These are phyloP conservation scores for Diaporthe citri DNA, from an alignment of 2,329 filamentous ascomycete species.

Conservation along the genomic window DNA sequence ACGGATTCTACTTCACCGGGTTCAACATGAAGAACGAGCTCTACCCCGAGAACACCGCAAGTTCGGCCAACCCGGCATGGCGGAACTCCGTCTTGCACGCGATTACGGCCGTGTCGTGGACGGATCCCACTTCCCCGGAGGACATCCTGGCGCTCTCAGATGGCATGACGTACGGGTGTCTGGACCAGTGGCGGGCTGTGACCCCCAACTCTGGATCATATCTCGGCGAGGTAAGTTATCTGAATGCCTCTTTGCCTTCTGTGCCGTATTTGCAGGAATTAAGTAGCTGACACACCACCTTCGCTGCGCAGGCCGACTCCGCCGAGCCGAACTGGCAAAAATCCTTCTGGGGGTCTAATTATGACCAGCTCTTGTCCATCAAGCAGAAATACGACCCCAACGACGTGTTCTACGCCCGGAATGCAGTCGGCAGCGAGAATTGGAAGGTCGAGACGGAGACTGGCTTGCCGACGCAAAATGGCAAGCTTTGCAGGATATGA, in stretches of 20 bases:
- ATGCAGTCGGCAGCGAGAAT: conserved; percentile 44
- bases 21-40: conserved; percentile 28
- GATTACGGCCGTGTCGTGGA: conserved; percentile 47
- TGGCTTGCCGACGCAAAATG: conserved; percentile 32
- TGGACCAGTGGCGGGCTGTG: conserved; percentile 49
- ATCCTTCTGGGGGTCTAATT: conserved; percentile 51
- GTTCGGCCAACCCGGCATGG: conserved; percentile 63
- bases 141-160: conserved; percentile 13
- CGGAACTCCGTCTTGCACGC: conserved; percentile 55
- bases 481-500: conserved; percentile 30
- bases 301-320: conserved; percentile 53
- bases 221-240: conserved; percentile 21
- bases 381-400: conserved; percentile 52
- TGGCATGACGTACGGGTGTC: conserved; percentile 50
- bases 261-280: not conserved
- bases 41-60: conserved; percentile 44
- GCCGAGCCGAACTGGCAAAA: conserved; percentile 51
- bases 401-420: conserved; percentile 47
- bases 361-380: conserved; percentile 46
- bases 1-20: conserved; percentile 33
- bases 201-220: conserved; percentile 53
- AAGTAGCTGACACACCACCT: not conserved
- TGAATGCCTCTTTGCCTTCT: not conserved
- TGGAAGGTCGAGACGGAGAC: conserved; percentile 40
- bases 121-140: conserved; percentile 12